These are phyloP conservation scores for Cantharellus cinnabarinus DNA, from an alignment of 768 basidiomycete genomes.

Conservation along the genomic window DNA sequence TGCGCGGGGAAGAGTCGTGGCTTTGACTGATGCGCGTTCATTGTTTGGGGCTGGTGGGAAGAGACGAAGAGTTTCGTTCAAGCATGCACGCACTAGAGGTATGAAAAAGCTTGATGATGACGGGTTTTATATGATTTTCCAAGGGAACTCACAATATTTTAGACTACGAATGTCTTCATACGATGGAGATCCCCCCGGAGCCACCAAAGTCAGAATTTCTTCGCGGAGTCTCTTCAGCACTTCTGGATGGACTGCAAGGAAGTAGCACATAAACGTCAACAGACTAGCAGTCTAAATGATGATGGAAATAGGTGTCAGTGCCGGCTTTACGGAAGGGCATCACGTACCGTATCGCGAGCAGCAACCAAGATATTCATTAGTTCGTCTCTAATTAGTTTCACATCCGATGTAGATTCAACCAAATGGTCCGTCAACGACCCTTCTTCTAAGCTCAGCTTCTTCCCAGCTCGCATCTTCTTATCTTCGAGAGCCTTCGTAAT, in stretches of 20 bases:
- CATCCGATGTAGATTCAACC: constrained; percentile 1
- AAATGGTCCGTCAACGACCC: constrained; percentile 6
- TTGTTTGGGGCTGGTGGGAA: constrained; percentile 16
- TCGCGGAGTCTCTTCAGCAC: constrained; percentile 7
- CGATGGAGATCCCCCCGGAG: not conserved
- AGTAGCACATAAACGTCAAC: constrained; percentile 3
- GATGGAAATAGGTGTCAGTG: constrained; percentile 3
- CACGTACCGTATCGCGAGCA: constrained; percentile 6
- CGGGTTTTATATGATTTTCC: not conserved
- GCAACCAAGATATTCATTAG: constrained; percentile 8
- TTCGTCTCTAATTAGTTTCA: not conserved
- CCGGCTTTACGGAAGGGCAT: not conserved
- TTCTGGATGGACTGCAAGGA: constrained; percentile 5
- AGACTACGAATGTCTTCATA: constrained; percentile 2
- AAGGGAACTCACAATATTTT: constrained; percentile 6
- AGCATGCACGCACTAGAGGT: constrained; percentile 15
- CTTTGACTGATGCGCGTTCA: not conserved
- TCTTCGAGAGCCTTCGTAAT: constrained; percentile 2
- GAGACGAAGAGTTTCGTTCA: constrained; percentile 17
- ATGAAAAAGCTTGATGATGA: not conserved
- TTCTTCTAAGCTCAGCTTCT: constrained; percentile 1
- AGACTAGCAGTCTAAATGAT: constrained; percentile 5
- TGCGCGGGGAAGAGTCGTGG: not conserved
- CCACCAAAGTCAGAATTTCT: constrained; percentile 7
- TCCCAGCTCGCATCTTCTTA: not conserved